Conservation (phyloP, 106 monocot genomes). For the Xerophyta viscosa region DNA sequence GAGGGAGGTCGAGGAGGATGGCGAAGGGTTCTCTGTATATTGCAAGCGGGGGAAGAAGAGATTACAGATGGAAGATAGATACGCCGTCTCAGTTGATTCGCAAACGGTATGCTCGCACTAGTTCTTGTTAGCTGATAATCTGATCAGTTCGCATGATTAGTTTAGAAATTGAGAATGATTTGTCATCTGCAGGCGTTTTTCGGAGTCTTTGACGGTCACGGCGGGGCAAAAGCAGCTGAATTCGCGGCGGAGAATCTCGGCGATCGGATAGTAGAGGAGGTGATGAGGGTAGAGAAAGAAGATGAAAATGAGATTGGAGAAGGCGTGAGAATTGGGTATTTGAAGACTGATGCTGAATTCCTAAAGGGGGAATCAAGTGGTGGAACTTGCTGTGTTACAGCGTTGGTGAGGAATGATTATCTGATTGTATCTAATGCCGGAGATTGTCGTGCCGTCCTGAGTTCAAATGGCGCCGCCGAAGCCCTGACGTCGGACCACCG, state of each 20-base stretch:
- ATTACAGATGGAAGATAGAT: slow-evolving; percentile 85
- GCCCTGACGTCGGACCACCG: slow-evolving; percentile 86
- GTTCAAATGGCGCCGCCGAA: slow-evolving; percentile 54
- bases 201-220: slow-evolving; percentile 91
- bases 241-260: slow-evolving; percentile 65
- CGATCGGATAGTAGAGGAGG: slow-evolving; percentile 41
- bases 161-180: too few relatives aligned
- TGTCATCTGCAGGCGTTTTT: slow-evolving; percentile 91
- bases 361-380: slow-evolving; percentile 36
- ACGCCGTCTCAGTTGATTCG: slow-evolving; percentile 34
- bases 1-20: slow-evolving; percentile 53
- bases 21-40: slow-evolving; percentile 48
- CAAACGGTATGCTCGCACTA: slow-evolving; percentile 64
- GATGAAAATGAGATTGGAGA: slow-evolving; percentile 18
- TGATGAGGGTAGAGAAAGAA: slow-evolving; percentile 13
- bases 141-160: too few relatives aligned
- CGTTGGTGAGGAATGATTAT: slow-evolving; percentile 53
- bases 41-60: slow-evolving; percentile 80
- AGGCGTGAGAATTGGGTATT: slow-evolving; percentile 55
- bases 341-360: slow-evolving; percentile 66
- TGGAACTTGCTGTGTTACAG: slow-evolving; percentile 76
- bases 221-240: slow-evolving; percentile 68
- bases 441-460: slow-evolving; percentile 85
- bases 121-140: too few relatives aligned
- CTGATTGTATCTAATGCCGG: slow-evolving; percentile 85